A percentile compares a stretch with the other conserved stretches of the same genome.
These are phyloP conservation scores for Sugiyamaella xylanicola DNA, from an alignment of 1,139 yeast species.

Conservation along the genomic window DNA sequence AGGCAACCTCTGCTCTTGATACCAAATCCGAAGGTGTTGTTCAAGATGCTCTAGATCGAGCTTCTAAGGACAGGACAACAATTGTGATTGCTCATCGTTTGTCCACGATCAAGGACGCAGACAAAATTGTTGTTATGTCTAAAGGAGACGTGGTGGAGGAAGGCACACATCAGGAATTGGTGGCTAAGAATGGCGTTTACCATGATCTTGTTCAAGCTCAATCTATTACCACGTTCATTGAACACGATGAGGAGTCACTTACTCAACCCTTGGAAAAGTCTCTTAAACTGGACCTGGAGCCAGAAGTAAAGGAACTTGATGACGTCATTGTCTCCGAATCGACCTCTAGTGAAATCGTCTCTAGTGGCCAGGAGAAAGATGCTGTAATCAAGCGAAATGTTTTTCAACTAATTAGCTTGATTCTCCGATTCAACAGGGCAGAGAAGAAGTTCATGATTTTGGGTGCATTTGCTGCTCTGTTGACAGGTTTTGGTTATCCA, in stretches of 20 bases:
- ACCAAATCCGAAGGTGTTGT: conserved; percentile 61
- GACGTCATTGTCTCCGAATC: conserved; percentile 24
- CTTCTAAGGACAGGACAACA: conserved; percentile 69
- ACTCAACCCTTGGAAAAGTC: neutral
- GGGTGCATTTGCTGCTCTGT: conserved; percentile 40
- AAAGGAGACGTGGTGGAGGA: conserved; percentile 46
- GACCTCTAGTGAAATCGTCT: conserved; percentile 22
- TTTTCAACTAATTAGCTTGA: conserved; percentile 28
- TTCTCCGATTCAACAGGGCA: conserved; percentile 33
- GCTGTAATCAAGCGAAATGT: conserved; percentile 21
- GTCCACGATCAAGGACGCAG: conserved; percentile 63
- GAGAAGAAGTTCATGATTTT: conserved; percentile 37
- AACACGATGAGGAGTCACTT: neutral
- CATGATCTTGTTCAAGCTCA: conserved; percentile 45
- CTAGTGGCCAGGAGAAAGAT: conserved; percentile 8
- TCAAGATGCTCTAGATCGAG: conserved; percentile 56
- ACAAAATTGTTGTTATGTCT: conserved; percentile 48
- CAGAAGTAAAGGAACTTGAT: neutral
- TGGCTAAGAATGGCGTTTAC: conserved; percentile 42
- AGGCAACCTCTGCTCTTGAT: conserved; percentile 80
- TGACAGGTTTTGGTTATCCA: conserved; percentile 48
- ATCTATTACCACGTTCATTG: conserved; percentile 21
- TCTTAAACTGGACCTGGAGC: neutral
- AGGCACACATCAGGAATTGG: conserved; percentile 47
- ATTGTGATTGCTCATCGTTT: conserved; percentile 81